These are phyloP conservation scores for Fusarium avenaceum DNA, from an alignment of 2,329 filamentous ascomycete genomes.

Conservation along the genomic window DNA sequence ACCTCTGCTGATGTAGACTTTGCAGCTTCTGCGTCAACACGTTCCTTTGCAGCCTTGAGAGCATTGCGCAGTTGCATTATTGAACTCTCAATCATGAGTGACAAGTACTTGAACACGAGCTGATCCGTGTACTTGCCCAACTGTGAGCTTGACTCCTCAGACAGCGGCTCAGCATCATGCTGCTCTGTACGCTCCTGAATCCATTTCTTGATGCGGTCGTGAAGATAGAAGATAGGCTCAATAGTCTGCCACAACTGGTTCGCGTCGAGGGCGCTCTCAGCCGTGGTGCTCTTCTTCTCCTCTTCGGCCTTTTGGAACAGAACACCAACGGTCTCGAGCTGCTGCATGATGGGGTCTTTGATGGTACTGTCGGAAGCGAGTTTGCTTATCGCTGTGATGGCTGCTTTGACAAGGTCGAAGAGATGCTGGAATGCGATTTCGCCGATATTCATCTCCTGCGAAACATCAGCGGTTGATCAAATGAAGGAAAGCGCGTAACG, in stretches of 20 bases:
- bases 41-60: slow-evolving; percentile 63
- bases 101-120: slow-evolving; percentile 87
- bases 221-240: slow-evolving; percentile 79
- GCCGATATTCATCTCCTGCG: slow-evolving; percentile 74
- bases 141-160: slow-evolving; percentile 39
- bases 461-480: slow-evolving; percentile 12
- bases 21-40: slow-evolving; percentile 54
- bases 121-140: slow-evolving; percentile 83
- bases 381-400: slow-evolving; percentile 46
- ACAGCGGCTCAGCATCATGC: slow-evolving; percentile 36
- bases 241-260: slow-evolving; percentile 83
- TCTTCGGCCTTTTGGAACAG: slow-evolving; percentile 49
- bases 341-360: slow-evolving; percentile 44
- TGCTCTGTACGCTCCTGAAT: slow-evolving; percentile 78
- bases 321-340: slow-evolving; percentile 47
- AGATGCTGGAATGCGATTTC: slow-evolving; percentile 53
- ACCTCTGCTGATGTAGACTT: slow-evolving; percentile 69
- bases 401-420: slow-evolving; percentile 47
- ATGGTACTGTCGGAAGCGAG: slow-evolving; percentile 41
- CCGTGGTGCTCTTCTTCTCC: slow-evolving; percentile 22
- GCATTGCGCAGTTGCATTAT: slow-evolving; percentile 85
- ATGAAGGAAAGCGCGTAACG: neutral
- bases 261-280: slow-evolving; percentile 37
- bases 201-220: slow-evolving; percentile 52
- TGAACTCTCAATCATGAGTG: slow-evolving; percentile 88